Percentiles rank a stretch among this genome's conserved stretches.
Evolutionary conservation across 2,329 filamentous ascomycete genomes (phyloP).

Genomic region (Fusarium proliferatum): DNA sequence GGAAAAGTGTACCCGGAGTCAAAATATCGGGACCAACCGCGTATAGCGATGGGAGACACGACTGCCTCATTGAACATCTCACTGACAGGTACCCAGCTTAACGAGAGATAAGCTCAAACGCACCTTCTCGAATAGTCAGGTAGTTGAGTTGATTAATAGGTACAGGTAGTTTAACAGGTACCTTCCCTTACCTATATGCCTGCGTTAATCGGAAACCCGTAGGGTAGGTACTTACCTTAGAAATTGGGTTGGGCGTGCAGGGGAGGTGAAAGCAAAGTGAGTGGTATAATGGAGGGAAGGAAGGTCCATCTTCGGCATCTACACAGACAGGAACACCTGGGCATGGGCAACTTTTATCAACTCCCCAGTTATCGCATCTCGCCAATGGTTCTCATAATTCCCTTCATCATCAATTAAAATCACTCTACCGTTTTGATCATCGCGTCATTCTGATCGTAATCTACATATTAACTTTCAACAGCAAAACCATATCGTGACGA

Average conservation of each 20-base stretch:
- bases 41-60: background rate
- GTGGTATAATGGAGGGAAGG: background rate
- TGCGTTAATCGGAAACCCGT: background rate
- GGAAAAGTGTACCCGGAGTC: background rate
- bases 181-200: background rate
- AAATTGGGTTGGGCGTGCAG: background rate
- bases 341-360: background rate
- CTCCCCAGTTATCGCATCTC: background rate
- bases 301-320: background rate
- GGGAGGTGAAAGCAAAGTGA: background rate
- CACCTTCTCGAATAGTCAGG: background rate
- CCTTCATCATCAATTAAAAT: background rate
- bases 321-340: background rate
- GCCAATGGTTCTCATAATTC: background rate
- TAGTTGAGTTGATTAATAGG: background rate
- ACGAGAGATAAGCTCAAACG: background rate
- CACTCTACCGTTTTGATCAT: background rate
- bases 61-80: background rate
- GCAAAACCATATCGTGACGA: slow-evolving; percentile 5
- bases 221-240: background rate
- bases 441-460: background rate
- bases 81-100: background rate
- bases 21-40: background rate
- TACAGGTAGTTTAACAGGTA: background rate
- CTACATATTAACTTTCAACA: background rate